Base-by-base conservation (phyloP, 2,329 filamentous ascomycete species). In the Cytospora leucostoma region DNA sequence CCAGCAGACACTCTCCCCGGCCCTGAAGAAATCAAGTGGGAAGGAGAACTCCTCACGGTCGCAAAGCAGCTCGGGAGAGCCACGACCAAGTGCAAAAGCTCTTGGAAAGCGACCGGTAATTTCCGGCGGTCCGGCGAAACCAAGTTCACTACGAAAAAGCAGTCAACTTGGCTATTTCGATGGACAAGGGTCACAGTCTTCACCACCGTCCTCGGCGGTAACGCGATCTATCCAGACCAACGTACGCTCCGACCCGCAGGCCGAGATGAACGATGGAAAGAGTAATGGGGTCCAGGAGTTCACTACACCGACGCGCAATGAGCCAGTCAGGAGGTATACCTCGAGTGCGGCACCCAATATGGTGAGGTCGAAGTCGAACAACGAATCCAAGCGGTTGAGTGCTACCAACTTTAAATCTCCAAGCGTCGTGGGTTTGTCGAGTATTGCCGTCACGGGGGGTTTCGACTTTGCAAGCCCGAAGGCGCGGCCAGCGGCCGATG, bases 391-490 rank as follows among this genome's bases (percentile, higher is more conserved):
- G 27, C 66, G 66, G 44, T 65, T 19, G 66, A 68, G 56, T 58
- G 47, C 19, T 62, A 65, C 33, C 56, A 69, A 35, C 64, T 69
- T 49, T 15, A 65, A 65, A 17, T 68, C 65, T 15, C 67, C 66
- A 6, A 68, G 65, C 52, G 66, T 68, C 12, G 63, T 66, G 19
- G 70, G 59, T 3, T 65, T 69, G 21, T 71, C 68, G 0, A 71
- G 68, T 37, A 60, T 69, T 27, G 67, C 67, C 3, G 67, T 65
- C 1, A 65, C 66, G 10, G 72, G 70, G 17, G 67, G 65, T 12
- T 70, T 73, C 53, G 70, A 71, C 40, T 72, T 70, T 17, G 70
- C 72, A 40, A 68, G 59, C 1, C 61, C 69, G 17, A 67, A 50
- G 13, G 56, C 61, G 47, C 56, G 61, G 33, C 60, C 61, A 21